Evolutionary conservation across 1,284 basidiomycete species (phyloP).

Genomic region (Marasmius tenuissimus): DNA sequence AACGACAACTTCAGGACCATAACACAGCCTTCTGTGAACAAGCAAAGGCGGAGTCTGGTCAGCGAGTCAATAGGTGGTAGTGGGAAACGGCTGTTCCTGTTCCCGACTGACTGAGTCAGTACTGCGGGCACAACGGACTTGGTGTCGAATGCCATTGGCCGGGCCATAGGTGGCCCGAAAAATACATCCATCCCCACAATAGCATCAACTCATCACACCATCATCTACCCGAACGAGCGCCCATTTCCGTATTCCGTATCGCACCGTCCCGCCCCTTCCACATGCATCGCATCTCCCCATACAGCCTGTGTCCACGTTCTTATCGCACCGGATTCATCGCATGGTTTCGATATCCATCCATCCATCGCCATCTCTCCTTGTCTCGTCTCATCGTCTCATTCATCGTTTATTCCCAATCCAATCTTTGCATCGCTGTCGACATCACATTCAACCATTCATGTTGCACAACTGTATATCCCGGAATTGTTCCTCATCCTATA

Average conservation of each 20-base stretch:
- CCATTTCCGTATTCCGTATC: neutral
- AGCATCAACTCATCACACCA: neutral
- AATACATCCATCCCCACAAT: neutral
- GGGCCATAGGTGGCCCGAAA: neutral
- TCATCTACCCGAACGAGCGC: neutral
- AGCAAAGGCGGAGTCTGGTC: neutral
- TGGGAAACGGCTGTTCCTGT: slow-evolving; percentile 11
- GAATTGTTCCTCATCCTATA: neutral
- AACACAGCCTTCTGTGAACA: neutral
- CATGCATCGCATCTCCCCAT: neutral
- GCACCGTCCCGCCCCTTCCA: neutral
- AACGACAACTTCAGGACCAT: slow-evolving; percentile 62
- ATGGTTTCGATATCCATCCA: neutral
- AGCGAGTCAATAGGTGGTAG: neutral
- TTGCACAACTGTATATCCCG: neutral
- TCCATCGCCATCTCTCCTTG: neutral
- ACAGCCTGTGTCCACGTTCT: neutral
- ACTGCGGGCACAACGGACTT: neutral
- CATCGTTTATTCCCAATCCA: no score
- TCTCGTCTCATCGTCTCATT: neutral
- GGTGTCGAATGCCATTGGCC: neutral
- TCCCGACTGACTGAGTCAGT: slow-evolving; percentile 9
- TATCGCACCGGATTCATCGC: neutral
- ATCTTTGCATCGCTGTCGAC: neutral
- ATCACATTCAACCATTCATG: neutral